phyloP scores from a whole-genome alignment of 805 yeast species.

The Starmerella tilneyi region DNA sequence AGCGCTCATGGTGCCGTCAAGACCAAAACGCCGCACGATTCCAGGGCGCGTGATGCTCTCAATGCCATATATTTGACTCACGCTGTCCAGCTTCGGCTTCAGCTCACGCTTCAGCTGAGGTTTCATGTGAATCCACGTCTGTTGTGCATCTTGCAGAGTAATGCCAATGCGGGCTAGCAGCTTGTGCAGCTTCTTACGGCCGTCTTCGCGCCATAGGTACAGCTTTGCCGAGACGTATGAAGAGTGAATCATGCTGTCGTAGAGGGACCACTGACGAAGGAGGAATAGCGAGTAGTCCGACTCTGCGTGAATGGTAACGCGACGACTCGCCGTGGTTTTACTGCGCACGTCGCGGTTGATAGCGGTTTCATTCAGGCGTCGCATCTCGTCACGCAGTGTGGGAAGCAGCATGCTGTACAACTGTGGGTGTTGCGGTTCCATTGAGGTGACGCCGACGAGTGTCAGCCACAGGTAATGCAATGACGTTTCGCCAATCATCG shows the following conservation, averaged over 20 bases:
- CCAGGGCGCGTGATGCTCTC: constrained; percentile 80
- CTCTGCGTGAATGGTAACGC: constrained; percentile 48
- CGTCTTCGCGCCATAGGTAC: constrained; percentile 83
- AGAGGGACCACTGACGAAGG: constrained; percentile 84
- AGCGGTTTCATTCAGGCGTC: constrained; percentile 40
- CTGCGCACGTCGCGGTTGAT: background rate
- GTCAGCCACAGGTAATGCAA: constrained; percentile 70
- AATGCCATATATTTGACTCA: constrained; percentile 64
- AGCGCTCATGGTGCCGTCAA: constrained; percentile 76
- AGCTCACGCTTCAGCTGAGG: constrained; percentile 64
- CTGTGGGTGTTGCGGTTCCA: constrained; percentile 58
- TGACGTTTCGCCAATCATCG: constrained; percentile 73
- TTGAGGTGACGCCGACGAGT: constrained; percentile 75
- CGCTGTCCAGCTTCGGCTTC: constrained; percentile 55
- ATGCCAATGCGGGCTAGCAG: constrained; percentile 96
- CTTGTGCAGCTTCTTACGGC: constrained; percentile 73
- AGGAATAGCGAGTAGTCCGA: constrained; percentile 78
- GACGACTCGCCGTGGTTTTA: constrained; percentile 25
- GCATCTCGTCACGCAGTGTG: constrained; percentile 69
- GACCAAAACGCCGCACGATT: constrained; percentile 77
- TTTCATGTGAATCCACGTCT: constrained; percentile 87
- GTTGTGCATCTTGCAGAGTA: constrained; percentile 75
- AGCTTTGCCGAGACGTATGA: constrained; percentile 81
- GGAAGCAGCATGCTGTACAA: constrained; percentile 67
- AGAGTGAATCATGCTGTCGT: constrained; percentile 85